phyloP scores from a whole-genome alignment of 306 rosid genomes.

The Begonia masoniana region DNA sequence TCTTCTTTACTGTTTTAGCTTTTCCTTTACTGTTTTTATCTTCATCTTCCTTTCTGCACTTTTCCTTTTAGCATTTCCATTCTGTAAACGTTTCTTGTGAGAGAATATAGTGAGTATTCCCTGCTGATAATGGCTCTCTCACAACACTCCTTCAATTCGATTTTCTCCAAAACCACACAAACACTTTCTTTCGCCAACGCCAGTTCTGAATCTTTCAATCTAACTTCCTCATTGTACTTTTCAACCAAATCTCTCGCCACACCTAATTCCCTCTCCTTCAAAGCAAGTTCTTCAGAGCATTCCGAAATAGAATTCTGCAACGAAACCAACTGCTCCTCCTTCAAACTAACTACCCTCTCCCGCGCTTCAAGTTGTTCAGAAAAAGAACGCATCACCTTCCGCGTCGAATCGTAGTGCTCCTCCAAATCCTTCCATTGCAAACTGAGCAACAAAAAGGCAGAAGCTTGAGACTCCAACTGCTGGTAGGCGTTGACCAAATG shows the following conservation, averaged over 20 bases:
- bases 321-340: slow-evolving; percentile 7
- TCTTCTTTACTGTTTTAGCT: too few species aligned
- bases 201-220: slow-evolving; percentile 1
- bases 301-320: neutral
- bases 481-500: slow-evolving; percentile 16
- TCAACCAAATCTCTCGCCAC: neutral
- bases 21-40: too few species aligned
- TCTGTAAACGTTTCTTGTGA: too few species aligned
- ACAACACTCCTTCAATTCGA: slow-evolving; percentile 1
- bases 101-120: too few species aligned
- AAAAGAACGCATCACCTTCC: slow-evolving; percentile 4
- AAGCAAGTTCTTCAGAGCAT: slow-evolving; percentile 5
- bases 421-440: slow-evolving; percentile 41
- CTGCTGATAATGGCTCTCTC: too few species aligned
- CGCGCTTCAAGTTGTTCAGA: slow-evolving; percentile 8
- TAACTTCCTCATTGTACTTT: neutral
- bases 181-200: neutral
- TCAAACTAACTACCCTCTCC: slow-evolving; percentile 9
- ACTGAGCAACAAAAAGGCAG: slow-evolving; percentile 12
- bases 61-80: too few species aligned
- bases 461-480: slow-evolving; percentile 19
- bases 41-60: too few species aligned
- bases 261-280: slow-evolving; percentile 5
- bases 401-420: slow-evolving; percentile 22
- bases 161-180: neutral